These are phyloP conservation scores for Penicillium ochrochloron DNA, from an alignment of 495 filamentous ascomycete genomes.

Conservation along the genomic window DNA sequence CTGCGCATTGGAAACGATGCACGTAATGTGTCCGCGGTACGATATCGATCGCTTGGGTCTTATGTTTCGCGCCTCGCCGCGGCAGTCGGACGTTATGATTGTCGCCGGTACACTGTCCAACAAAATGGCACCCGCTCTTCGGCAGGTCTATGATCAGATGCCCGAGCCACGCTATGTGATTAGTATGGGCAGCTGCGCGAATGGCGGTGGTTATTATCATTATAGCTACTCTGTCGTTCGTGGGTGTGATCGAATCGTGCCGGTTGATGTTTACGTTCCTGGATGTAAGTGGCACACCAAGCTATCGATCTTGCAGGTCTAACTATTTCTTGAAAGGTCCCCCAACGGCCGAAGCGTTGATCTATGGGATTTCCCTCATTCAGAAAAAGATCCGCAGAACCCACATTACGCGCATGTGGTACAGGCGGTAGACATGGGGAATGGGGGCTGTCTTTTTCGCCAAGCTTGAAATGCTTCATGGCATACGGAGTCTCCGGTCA, in stretches of 20 bases:
- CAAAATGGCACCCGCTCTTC: slow-evolving; percentile 95
- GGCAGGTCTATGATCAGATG: slow-evolving; percentile 98
- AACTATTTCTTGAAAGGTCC: slow-evolving; percentile 52
- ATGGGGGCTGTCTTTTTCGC: too few species aligned
- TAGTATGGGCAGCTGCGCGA: slow-evolving; percentile 92
- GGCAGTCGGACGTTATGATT: slow-evolving; percentile 97
- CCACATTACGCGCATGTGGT: slow-evolving; percentile 57
- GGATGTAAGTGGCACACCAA: slow-evolving; percentile 59
- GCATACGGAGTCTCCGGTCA: too few species aligned
- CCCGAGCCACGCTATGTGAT: slow-evolving; percentile 95
- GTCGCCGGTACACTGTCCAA: slow-evolving; percentile 95
- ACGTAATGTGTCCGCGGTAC: slow-evolving; percentile 91
- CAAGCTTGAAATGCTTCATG: too few species aligned
- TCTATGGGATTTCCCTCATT: slow-evolving; percentile 92
- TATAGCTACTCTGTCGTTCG: slow-evolving; percentile 93
- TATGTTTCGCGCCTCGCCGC: slow-evolving; percentile 93
- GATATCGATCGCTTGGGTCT: slow-evolving; percentile 94
- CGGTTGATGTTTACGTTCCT: slow-evolving; percentile 94
- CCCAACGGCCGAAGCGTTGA: slow-evolving; percentile 86
- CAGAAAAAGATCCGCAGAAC: slow-evolving; percentile 93
- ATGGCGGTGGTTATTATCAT: slow-evolving; percentile 96
- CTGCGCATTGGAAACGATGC: slow-evolving; percentile 99
- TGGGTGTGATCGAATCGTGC: slow-evolving; percentile 92
- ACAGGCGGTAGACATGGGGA: slow-evolving; percentile 41
- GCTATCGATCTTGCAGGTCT: slow-evolving; percentile 18